Evolutionary conservation across 2,329 filamentous ascomycete species (phyloP), one percentile per base, ranked within the genome.

Genomic region (Cladophialophora yegresii): DNA sequence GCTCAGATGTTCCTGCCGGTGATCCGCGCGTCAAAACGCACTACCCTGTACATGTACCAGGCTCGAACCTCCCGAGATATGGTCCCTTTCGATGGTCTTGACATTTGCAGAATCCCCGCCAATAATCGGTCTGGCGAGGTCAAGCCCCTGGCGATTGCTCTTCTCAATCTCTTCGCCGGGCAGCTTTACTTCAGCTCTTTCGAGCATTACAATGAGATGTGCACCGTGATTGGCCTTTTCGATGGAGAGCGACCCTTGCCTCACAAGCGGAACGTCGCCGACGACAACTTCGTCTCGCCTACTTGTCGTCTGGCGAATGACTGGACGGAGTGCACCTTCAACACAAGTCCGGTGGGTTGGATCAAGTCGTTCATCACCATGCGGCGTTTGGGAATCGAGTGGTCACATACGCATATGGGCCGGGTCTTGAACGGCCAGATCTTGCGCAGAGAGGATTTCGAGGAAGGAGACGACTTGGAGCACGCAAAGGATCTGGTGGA

Each of bases 91-190:
- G 82, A 87, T 53, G 56, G 71, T 0, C 74, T 88, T 0, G 63
- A 74, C 1, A 75, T 86, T 1, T 83, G 78, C 69, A 77, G 73
- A 0, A 61, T 81, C 1, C 78, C 79, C 0, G 43, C 53, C 0
- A 45, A 72, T 0, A 63, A 66, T 2, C 6, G 1, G 0, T 66
- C 70, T 22, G 65, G 54, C 0, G 36, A 30, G 7, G 61, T 73
- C 3, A 71, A 68, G 12, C 72, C 69, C 9, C 71, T 61, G 0
- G 70, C 84, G 0, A 72, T 76, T 0, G 74, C 78, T 0, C 78
- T 85, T 62, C 78, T 91, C 0, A 88, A 89, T 50, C 75, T 91
- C 0, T 91, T 92, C 61, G 79, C 89, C 0, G 89, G 89, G 0
- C 86, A 89, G 61, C 78, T 91, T 0, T 91, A 91, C 68, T 77